phyloP scores from a whole-genome alignment of 2,329 filamentous ascomycete genomes.

The Ascochyta clinopodiicola region DNA sequence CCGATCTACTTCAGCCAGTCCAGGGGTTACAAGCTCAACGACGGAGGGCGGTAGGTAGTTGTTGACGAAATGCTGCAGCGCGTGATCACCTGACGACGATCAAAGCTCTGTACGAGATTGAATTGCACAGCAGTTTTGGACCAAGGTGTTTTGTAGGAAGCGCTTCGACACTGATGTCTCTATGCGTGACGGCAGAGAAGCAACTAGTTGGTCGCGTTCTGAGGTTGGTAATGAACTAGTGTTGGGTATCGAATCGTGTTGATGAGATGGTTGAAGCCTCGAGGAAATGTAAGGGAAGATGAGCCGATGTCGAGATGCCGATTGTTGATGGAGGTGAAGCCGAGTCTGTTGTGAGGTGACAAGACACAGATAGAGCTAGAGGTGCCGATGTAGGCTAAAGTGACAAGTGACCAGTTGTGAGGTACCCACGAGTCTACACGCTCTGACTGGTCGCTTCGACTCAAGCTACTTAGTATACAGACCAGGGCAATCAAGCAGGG shows the following conservation, averaged over 20 bases:
- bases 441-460: slow-evolving; percentile 47
- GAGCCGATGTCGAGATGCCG: slow-evolving; percentile 29
- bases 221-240: slow-evolving; percentile 18
- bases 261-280: slow-evolving; percentile 17
- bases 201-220: slow-evolving; percentile 5
- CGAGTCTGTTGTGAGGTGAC: slow-evolving; percentile 33
- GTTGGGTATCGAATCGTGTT: slow-evolving; percentile 18
- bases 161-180: not conserved
- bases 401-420: slow-evolving; percentile 45
- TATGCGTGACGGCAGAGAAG: slow-evolving; percentile 12
- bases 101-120: not conserved
- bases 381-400: slow-evolving; percentile 41
- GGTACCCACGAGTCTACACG: slow-evolving; percentile 37
- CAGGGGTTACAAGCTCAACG: not conserved
- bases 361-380: slow-evolving; percentile 41
- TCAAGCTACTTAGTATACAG: slow-evolving; percentile 46
- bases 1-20: not conserved
- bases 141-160: not conserved
- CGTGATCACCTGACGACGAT: slow-evolving; percentile 1
- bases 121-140: not conserved
- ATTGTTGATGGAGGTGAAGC: slow-evolving; percentile 30
- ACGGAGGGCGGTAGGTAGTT: not conserved
- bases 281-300: not conserved
- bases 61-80: not conserved
- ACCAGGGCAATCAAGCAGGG: slow-evolving; percentile 45